Evolutionary conservation across 2,329 filamentous ascomycete species (phyloP), one percentile per base, ranked within the genome.

Genomic region (Aspergillus tubingensis): DNA sequence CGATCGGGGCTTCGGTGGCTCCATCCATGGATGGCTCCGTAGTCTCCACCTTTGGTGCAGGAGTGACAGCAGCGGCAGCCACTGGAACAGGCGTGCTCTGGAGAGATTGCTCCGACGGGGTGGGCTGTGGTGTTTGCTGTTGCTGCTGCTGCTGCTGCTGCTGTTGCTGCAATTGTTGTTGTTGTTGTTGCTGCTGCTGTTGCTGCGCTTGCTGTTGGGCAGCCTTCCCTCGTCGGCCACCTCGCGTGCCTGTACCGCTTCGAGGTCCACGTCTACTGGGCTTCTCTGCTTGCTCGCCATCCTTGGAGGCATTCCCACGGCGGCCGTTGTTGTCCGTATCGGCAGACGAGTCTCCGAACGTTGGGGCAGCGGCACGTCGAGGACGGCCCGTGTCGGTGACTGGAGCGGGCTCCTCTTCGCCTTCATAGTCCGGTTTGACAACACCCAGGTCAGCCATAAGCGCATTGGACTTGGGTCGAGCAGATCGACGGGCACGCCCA

Each of bases 301-400:
- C 77, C 49, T 74, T 76, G 38, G 68, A 54, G 23, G 65, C 43
- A 65, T 71, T 68, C 19, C 70, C 70, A 23, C 77, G 73, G 59
- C 76, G 74, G 32, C 73, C 72, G 39, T 72, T 70, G 10, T 63
- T 43, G 38, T 79, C 68, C 39, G 66, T 56, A 61, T 79, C 70
- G 58, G 74, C 69, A 57, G 72, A 62, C 32, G 76, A 66, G 56
- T 75, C 70, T 54, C 80, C 80, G 72, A 83, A 83, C 0, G 79
- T 81, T 7, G 81, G 81, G 2, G 81, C 81, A 17, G 81, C 81
- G 43, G 81, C 81, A 63, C 81, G 77, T 48, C 78, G 74, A 21
- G 81, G 81, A 55, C 81, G 74, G 32, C 81, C 81, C 49, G 80
- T 82, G 59, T 83, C 81, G 10, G 81, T 83, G 32, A 82, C 79